These are phyloP conservation scores for Pouteria glomerata DNA, from an alignment of 148 eudicot species.

Conservation along the genomic window DNA sequence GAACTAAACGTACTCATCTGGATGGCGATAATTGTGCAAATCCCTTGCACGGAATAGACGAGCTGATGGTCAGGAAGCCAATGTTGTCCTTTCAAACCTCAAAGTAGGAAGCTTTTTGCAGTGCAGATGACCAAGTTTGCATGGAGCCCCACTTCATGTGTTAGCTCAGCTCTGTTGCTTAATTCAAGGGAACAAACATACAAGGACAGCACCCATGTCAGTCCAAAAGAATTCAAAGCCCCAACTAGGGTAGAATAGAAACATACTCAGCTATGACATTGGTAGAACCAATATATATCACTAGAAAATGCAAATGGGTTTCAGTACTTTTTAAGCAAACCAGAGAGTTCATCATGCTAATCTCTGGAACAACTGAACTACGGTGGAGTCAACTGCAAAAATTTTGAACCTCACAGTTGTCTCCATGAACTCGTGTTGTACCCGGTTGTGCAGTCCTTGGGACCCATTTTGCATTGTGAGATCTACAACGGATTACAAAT, in stretches of 20 bases:
- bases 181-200: neutral
- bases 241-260: neutral
- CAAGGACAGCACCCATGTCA: neutral
- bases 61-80: too few relatives aligned
- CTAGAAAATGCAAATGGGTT: neutral
- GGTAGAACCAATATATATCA: neutral
- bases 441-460: neutral
- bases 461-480: neutral
- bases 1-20: too few relatives aligned
- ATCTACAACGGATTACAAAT: neutral
- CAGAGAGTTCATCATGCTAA: neutral
- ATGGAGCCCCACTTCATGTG: too few relatives aligned
- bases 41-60: too few relatives aligned
- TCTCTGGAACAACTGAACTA: neutral
- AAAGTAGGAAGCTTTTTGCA: neutral
- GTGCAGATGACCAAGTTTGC: neutral
- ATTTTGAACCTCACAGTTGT: neutral
- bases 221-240: neutral
- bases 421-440: neutral
- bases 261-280: neutral
- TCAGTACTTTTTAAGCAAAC: neutral
- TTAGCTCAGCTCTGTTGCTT: too few relatives aligned
- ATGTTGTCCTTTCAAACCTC: too few relatives aligned
- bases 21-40: too few relatives aligned
- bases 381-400: neutral